Conservation (phyloP, 495 filamentous ascomycete genomes). For the Penicillium nucicola region DNA sequence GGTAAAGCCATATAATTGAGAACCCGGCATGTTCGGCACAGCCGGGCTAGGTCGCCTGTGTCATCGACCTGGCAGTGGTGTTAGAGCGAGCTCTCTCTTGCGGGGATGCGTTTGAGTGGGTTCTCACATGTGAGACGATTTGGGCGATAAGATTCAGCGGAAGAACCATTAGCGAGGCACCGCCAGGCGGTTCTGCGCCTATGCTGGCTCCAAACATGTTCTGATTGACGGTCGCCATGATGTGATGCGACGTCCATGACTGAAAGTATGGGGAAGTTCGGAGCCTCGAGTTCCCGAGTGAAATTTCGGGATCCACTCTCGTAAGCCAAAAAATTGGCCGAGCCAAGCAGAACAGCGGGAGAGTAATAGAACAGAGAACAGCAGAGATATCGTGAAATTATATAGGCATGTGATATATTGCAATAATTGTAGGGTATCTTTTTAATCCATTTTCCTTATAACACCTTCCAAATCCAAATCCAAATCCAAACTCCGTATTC, state of each 20-base stretch:
- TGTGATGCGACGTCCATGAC: constrained; percentile 37
- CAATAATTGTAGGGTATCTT: constrained; percentile 4
- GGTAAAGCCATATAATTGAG: constrained; percentile 65
- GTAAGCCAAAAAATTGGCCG: background rate
- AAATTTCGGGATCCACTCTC: constrained; percentile 8
- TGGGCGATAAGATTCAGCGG: constrained; percentile 57
- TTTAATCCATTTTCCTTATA: background rate
- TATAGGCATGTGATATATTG: too few relatives aligned
- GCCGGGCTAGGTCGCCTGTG: constrained; percentile 52
- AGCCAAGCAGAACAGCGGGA: background rate
- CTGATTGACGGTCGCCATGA: constrained; percentile 45
- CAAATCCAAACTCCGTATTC: background rate
- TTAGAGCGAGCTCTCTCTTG: constrained; percentile 1
- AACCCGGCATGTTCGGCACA: constrained; percentile 59
- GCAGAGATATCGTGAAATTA: too few relatives aligned
- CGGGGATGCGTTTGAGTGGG: too few relatives aligned
- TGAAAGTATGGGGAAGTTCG: constrained; percentile 17
- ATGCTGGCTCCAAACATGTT: constrained; percentile 48
- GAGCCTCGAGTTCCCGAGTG: constrained; percentile 24
- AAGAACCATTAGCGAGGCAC: constrained; percentile 41
- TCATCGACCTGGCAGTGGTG: constrained; percentile 45
- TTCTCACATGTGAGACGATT: constrained; percentile 52
- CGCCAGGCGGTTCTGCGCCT: constrained; percentile 27
- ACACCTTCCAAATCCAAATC: background rate
- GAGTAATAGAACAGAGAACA: too few relatives aligned